A percentile compares a stretch with the other conserved stretches of the same genome.
These are phyloP conservation scores for Saccharomycopsis sp. DNA, from an alignment of 805 yeast species.

Conservation along the genomic window DNA sequence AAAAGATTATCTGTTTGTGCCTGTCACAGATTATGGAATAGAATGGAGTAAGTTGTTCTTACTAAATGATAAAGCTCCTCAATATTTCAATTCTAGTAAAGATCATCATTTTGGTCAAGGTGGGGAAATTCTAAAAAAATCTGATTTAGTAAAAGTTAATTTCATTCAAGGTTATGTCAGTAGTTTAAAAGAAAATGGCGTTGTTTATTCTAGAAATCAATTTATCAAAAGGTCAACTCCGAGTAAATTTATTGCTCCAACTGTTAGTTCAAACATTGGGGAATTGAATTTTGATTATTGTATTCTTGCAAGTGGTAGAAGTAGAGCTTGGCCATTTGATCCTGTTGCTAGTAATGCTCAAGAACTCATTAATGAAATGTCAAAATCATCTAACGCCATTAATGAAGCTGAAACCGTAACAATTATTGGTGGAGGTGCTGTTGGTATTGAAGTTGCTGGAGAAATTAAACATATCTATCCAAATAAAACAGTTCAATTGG, in stretches of 20 bases:
- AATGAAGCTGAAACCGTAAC: constrained; percentile 28
- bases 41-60: constrained; percentile 13
- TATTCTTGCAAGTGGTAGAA: constrained; percentile 38
- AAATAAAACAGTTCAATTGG: constrained; percentile 27
- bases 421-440: constrained; percentile 42
- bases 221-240: constrained; percentile 1
- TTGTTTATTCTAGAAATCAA: constrained; percentile 27
- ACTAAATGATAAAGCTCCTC: background rate
- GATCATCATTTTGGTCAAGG: constrained; percentile 2
- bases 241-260: background rate
- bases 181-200: constrained; percentile 22
- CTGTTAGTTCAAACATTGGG: background rate
- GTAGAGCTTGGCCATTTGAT: constrained; percentile 43
- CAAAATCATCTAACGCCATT: constrained; percentile 19
- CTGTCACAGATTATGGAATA: constrained; percentile 22
- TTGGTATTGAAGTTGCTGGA: constrained; percentile 41
- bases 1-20: constrained; percentile 9
- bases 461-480: constrained; percentile 33
- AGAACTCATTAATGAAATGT: constrained; percentile 34
- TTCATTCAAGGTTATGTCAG: constrained; percentile 15
- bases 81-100: background rate
- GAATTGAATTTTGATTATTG: constrained; percentile 45
- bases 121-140: constrained; percentile 21
- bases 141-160: constrained; percentile 4
- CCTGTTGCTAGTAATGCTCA: constrained; percentile 32